Base-by-base conservation (phyloP, 305 asterid species). In the Vinca major region DNA sequence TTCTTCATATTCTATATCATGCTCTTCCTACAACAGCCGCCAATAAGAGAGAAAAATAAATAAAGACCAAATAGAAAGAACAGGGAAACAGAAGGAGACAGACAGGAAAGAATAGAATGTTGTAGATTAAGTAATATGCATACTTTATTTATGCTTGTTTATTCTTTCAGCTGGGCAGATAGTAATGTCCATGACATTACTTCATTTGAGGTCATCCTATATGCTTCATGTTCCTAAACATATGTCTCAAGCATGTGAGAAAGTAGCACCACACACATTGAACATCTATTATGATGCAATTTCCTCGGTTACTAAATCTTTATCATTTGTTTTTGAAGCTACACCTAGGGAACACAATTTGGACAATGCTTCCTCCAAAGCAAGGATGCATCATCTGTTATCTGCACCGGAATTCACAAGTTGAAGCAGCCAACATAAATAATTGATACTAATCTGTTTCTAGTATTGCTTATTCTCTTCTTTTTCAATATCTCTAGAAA, bases 1-100 rank as follows among this genome's bases (percentile, higher is more conserved):
- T 68, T 79, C 89, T 78, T 84, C 86, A 65, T 92, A 92, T 74
- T 90, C 97, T 5, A 51, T 72, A 68, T 92, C 97, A 72, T 78
- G 44, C 76, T 81, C 97, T 37, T 92, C 98, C 98, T 92, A 33
- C 19, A 51, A 20, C 16, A 62, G 10, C 37, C 49, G 16, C 6
- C 63, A 62, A 2, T 37, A 41, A 17, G 14, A 40, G 89, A 67
- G 69, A 78, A 62, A 69, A 26, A 26, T 1, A 26, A 52, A 62
- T 16, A 63, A 60, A 50, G 68, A 49, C 53, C 63, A 68, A 37
- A 43, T n/a, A n/a, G n/a, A 41, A 73, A 53, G 62, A 37, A 66
- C 8, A 10, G 47, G 19, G 19, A 11, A 10, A 39, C 3, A n/a
- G 53, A 43, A 11, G 39, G 5, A 53, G 9, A 40, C 2, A 0